phyloP scores from a whole-genome alignment of 73 alveolate genomes.

The Paramecium octaurelia region DNA sequence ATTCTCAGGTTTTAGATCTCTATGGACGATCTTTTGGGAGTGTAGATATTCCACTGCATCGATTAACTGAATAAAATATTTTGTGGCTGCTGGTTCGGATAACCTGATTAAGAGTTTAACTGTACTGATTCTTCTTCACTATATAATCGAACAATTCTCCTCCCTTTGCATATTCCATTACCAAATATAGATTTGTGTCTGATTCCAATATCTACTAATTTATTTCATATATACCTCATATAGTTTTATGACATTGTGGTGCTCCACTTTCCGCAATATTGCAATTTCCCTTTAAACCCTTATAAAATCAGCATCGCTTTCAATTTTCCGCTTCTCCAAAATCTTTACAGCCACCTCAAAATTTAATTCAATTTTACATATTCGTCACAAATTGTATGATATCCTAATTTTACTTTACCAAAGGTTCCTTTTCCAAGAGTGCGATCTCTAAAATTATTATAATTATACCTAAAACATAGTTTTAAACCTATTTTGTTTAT shows the following conservation, averaged over 20 bases:
- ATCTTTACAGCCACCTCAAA: conserved; percentile 55
- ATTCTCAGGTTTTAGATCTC: conserved; percentile 78
- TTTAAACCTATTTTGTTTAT: background rate
- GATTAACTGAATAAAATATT: background rate
- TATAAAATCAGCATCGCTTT: conserved; percentile 30
- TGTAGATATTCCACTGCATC: conserved; percentile 73
- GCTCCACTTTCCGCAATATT: conserved; percentile 3
- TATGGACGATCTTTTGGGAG: conserved; percentile 66
- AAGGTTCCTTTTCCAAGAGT: conserved; percentile 30
- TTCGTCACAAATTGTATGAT: conserved; percentile 23
- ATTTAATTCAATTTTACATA: background rate
- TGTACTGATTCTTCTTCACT: conserved; percentile 56
- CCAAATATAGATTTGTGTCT: conserved; percentile 71
- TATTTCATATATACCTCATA: conserved; percentile 18
- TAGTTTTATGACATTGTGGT: conserved; percentile 6
- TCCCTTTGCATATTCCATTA: conserved; percentile 86
- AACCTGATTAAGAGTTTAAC: conserved; percentile 61
- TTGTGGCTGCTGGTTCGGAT: background rate
- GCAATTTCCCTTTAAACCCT: conserved; percentile 52
- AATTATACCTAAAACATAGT: conserved; percentile 13
- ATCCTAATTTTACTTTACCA: conserved; percentile 25
- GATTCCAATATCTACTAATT: conserved; percentile 67
- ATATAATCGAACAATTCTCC: conserved; percentile 86
- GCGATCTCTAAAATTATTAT: conserved; percentile 24
- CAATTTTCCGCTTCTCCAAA: conserved; percentile 40